These are phyloP conservation scores for Globisporangium uncinulatum DNA, from an alignment of 352 stramenopile species.

Conservation along the genomic window DNA sequence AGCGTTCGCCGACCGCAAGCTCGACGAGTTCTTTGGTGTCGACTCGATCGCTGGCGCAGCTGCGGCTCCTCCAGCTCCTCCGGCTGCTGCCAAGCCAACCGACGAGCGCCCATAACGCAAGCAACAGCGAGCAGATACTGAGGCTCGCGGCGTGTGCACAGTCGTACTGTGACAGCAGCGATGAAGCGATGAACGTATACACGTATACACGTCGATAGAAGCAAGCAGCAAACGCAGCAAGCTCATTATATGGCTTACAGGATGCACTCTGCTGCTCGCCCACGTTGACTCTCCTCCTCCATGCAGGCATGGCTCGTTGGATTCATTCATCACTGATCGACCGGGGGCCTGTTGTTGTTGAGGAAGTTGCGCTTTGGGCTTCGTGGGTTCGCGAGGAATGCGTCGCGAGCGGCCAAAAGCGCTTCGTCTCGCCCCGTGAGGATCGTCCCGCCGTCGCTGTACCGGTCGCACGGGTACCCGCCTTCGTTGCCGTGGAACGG, in stretches of 20 bases:
- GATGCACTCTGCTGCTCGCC: too few relatives aligned
- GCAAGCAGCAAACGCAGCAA: too few relatives aligned
- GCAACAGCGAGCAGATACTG: not conserved
- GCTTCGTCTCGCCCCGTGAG: constrained; percentile 31
- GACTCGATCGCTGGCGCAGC: constrained; percentile 39
- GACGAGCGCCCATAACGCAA: not conserved
- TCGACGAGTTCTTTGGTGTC: constrained; percentile 87
- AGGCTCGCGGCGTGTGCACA: too few relatives aligned
- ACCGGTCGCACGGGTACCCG: constrained; percentile 57
- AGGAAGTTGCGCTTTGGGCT: constrained; percentile 9
- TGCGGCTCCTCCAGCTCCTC: not conserved
- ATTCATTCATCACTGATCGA: not conserved
- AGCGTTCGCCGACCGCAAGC: constrained; percentile 69
- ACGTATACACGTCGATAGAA: too few relatives aligned
- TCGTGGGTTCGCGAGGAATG: constrained; percentile 19
- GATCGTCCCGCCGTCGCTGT: constrained; percentile 40
- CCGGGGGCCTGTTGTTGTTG: constrained; percentile 12
- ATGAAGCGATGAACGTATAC: too few relatives aligned
- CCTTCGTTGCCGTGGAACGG: constrained; percentile 27
- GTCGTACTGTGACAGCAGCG: too few relatives aligned
- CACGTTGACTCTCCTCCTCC: too few relatives aligned
- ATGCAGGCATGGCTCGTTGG: too few relatives aligned
- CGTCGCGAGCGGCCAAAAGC: constrained; percentile 22
- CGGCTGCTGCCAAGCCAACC: not conserved
- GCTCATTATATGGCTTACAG: too few relatives aligned